Conservation (phyloP, 1,284 basidiomycete genomes). For the Malassezia restricta region DNA sequence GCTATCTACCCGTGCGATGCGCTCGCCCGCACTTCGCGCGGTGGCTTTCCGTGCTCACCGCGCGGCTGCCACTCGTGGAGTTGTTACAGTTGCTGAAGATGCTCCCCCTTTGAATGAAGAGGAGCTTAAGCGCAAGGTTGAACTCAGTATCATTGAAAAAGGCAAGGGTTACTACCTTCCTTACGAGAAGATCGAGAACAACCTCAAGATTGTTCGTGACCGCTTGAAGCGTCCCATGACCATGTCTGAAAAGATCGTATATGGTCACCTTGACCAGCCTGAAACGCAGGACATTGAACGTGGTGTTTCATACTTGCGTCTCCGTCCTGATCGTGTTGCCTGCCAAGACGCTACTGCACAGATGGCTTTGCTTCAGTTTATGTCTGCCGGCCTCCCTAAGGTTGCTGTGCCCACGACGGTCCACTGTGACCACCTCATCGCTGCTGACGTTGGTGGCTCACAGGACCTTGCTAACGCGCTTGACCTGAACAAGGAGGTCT, state of each 20-base stretch:
- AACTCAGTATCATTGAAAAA: constrained; percentile 42
- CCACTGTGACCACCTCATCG: constrained; percentile 97
- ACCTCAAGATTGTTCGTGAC: constrained; percentile 43
- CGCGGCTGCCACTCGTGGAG: constrained; percentile 25
- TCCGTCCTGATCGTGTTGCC: constrained; percentile 62
- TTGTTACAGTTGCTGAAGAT: constrained; percentile 44
- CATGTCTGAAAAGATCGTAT: constrained; percentile 45
- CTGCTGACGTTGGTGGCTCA: constrained; percentile 84
- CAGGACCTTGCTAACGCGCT: constrained; percentile 87
- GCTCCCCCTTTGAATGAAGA: constrained; percentile 29
- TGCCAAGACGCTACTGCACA: constrained; percentile 99
- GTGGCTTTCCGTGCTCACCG: constrained; percentile 11
- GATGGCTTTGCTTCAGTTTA: constrained; percentile 99
- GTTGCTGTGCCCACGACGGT: constrained; percentile 80
- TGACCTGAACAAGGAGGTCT: constrained; percentile 95
- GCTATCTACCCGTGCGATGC: constrained; percentile 19
- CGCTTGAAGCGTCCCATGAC: constrained; percentile 44
- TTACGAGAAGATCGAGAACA: constrained; percentile 44
- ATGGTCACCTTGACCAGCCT: constrained; percentile 46
- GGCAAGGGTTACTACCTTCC: constrained; percentile 45
- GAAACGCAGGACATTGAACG: constrained; percentile 43
- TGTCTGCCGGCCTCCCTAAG: constrained; percentile 79
- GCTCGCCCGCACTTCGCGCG: constrained; percentile 18
- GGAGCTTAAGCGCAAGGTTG: constrained; percentile 42
- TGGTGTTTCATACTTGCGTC: constrained; percentile 44